A percentile compares a stretch with the other conserved stretches of the same genome.
Evolutionary conservation across 208 protist genomes (phyloP).

Genomic region (Kentomonas sorsogonicus): DNA sequence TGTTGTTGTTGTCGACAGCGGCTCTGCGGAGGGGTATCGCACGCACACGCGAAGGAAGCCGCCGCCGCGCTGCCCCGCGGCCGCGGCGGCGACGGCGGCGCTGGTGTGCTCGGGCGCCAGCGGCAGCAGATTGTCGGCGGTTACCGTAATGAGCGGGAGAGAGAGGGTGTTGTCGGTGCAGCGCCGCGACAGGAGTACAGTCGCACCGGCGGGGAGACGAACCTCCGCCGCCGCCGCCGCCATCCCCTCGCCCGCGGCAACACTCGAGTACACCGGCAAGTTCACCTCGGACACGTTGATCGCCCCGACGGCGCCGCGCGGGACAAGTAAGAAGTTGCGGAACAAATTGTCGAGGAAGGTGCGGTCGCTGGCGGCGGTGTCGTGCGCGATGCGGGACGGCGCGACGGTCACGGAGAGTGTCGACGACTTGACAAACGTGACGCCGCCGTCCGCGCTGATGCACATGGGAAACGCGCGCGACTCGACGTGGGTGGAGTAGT

Average conservation of each 20-base stretch:
- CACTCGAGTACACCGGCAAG: too few relatives aligned
- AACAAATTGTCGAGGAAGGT: conserved; percentile 38
- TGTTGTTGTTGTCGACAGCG: conserved; percentile 3
- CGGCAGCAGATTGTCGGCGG: conserved; percentile 24
- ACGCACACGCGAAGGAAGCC: background rate
- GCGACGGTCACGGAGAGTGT: conserved; percentile 30
- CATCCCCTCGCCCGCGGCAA: too few relatives aligned
- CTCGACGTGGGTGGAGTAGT: conserved; percentile 28
- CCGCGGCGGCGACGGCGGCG: conserved; percentile 20
- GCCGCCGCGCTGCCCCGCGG: background rate
- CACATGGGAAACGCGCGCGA: conserved; percentile 26
- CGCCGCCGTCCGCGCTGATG: conserved; percentile 41
- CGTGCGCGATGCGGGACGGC: conserved; percentile 29
- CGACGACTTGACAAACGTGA: conserved; percentile 27
- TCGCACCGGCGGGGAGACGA: background rate
- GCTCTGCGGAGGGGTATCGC: too few relatives aligned
- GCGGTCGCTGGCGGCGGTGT: conserved; percentile 28
- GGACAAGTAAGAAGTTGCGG: conserved; percentile 52
- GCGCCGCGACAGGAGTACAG: background rate
- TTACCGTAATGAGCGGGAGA: conserved; percentile 35
- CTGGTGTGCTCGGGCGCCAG: conserved; percentile 39
- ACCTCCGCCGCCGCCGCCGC: background rate
- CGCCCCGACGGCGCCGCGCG: conserved; percentile 31
- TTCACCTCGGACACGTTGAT: conserved; percentile 35
- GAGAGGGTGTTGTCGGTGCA: conserved; percentile 43